phyloP scores from a whole-genome alignment of 2,329 filamentous ascomycete genomes.

The Ophiostoma piceae region DNA sequence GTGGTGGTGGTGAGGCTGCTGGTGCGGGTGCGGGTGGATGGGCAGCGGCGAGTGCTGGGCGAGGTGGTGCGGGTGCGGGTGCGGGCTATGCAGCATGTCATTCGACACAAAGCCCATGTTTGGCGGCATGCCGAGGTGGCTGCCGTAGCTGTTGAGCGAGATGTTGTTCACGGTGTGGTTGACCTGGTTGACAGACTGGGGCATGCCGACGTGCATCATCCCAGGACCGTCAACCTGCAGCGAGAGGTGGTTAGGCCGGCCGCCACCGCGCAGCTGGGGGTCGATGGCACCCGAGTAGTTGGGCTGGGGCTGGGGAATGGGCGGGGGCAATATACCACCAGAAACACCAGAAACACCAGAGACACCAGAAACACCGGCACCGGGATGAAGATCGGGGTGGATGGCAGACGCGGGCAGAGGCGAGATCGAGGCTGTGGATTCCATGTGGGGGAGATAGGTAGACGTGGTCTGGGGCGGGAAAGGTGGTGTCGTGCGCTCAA shows the following conservation, averaged over 20 bases:
- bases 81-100: background rate
- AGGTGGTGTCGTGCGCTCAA: constrained; percentile 39
- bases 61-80: constrained; percentile 1
- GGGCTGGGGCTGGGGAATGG: background rate
- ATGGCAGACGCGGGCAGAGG: constrained; percentile 11
- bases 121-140: background rate
- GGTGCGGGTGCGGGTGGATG: constrained; percentile 14
- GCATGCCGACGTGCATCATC: constrained; percentile 8
- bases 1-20: background rate
- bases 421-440: constrained; percentile 12
- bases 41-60: constrained; percentile 10
- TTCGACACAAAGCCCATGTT: background rate
- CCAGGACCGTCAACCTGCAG: constrained; percentile 44
- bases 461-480: constrained; percentile 15
- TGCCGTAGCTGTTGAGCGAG: constrained; percentile 12
- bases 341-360: background rate
- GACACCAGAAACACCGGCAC: background rate
- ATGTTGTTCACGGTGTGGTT: background rate
- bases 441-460: constrained; percentile 10
- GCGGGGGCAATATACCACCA: background rate
- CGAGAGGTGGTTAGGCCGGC: constrained; percentile 46
- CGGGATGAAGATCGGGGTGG: background rate
- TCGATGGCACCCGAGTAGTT: background rate
- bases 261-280: background rate
- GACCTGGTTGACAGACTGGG: background rate